phyloP scores from a whole-genome alignment of 768 basidiomycete species.

The Podaxis rugospora region DNA sequence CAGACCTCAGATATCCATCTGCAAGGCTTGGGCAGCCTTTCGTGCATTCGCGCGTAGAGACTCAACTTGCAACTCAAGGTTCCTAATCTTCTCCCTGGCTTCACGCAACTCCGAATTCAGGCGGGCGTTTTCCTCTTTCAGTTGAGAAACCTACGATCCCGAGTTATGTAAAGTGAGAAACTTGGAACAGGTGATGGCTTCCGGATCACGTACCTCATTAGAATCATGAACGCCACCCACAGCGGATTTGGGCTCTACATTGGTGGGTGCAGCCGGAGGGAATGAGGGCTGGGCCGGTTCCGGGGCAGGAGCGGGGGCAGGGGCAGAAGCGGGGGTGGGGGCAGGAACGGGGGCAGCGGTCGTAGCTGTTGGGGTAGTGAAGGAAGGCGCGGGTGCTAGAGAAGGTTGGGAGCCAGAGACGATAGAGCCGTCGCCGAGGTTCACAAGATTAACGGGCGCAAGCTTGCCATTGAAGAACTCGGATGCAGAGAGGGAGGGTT shows the following conservation, averaged over 20 bases:
- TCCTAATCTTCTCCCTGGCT: conserved; percentile 76
- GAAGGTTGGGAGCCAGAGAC: conserved; percentile 26
- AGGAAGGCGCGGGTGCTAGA: conserved; percentile 31
- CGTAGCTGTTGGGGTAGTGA: conserved; percentile 24
- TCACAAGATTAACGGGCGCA: conserved; percentile 72
- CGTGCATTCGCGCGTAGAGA: conserved; percentile 68
- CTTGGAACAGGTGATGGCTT: too few species aligned
- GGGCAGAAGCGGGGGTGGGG: conserved; percentile 15
- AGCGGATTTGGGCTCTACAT: background rate
- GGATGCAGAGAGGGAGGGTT: conserved; percentile 73
- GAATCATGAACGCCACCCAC: conserved; percentile 3
- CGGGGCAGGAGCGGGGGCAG: conserved; percentile 13
- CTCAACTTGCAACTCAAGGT: conserved; percentile 81
- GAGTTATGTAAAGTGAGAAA: background rate
- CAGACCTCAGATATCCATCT: conserved; percentile 6
- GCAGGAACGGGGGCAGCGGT: conserved; percentile 18
- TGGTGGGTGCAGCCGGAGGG: background rate
- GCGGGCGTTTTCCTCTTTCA: conserved; percentile 56
- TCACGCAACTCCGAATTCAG: conserved; percentile 70
- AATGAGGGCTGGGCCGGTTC: background rate
- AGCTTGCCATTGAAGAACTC: conserved; percentile 89
- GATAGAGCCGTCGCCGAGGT: conserved; percentile 64
- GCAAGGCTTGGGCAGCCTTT: conserved; percentile 66
- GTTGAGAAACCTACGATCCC: conserved; percentile 9
- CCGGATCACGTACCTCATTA: conserved; percentile 1